A percentile compares a stretch with the other conserved stretches of the same genome.
These are phyloP conservation scores for Gastrolobium bilobum DNA, from an alignment of 306 rosid species.

Conservation along the genomic window DNA sequence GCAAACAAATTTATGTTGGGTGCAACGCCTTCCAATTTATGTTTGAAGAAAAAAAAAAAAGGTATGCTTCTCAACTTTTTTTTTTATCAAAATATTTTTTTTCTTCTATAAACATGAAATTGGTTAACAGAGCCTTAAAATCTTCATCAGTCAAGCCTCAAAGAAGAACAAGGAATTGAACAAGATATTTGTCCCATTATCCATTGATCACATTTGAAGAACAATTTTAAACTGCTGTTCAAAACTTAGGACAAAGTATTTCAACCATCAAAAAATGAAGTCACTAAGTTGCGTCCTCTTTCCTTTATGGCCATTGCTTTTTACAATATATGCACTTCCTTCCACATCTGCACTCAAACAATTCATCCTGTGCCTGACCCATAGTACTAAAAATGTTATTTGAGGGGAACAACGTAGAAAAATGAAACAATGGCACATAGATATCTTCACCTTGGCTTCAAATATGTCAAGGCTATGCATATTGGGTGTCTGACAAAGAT, in stretches of 20 bases:
- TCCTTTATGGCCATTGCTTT: conserved; percentile 50
- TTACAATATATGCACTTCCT: conserved; percentile 68
- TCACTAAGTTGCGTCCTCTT: conserved; percentile 67
- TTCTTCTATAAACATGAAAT: not conserved
- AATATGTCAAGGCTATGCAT: not conserved
- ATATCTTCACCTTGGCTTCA: conserved; percentile 7
- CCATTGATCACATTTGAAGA: conserved; percentile 24
- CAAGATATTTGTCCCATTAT: conserved; percentile 18
- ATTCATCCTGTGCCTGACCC: conserved; percentile 91
- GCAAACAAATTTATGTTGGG: not conserved
- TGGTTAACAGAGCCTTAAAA: conserved; percentile 8
- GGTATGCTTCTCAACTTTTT: not conserved
- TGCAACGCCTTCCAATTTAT: not conserved
- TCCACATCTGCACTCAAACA: conserved; percentile 76
- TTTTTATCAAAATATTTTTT: not conserved
- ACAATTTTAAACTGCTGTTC: conserved; percentile 6
- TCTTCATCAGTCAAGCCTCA: not conserved
- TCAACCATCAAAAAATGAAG: conserved; percentile 77
- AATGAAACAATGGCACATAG: not conserved
- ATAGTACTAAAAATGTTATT: conserved; percentile 37
- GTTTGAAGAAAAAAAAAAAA: not conserved
- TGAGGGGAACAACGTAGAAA: not conserved
- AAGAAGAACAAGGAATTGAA: conserved; percentile 11
- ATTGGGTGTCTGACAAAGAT: conserved; percentile 10
- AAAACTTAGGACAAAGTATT: conserved; percentile 12